Conservation (phyloP, 1,139 yeast genomes). For the Eremothecium cymbalariae region DNA sequence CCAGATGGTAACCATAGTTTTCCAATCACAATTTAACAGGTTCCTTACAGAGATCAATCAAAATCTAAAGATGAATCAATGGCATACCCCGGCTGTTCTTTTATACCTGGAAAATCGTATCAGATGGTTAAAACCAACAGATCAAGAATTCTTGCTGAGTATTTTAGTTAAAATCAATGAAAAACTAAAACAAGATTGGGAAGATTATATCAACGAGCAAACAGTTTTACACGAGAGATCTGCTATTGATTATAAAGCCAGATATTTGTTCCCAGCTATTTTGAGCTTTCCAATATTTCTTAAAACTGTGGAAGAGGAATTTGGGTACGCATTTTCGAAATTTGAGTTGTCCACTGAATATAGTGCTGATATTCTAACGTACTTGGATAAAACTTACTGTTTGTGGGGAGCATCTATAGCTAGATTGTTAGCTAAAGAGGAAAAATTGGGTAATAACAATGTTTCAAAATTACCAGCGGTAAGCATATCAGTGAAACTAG, state of each 20-base stretch:
- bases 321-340: slow-evolving; percentile 10
- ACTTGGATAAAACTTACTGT: slow-evolving; percentile 16
- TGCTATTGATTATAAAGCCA: slow-evolving; percentile 36
- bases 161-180: slow-evolving; percentile 47
- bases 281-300: slow-evolving; percentile 42
- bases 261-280: slow-evolving; percentile 38
- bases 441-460: slow-evolving; percentile 7
- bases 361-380: slow-evolving; percentile 13
- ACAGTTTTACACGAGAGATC: slow-evolving; percentile 47
- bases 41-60: slow-evolving; percentile 37
- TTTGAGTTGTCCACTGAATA: slow-evolving; percentile 11
- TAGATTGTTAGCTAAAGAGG: slow-evolving; percentile 14
- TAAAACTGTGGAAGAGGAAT: slow-evolving; percentile 32
- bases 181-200: slow-evolving; percentile 50
- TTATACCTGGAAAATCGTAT: slow-evolving; percentile 36
- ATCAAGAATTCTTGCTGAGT: slow-evolving; percentile 60
- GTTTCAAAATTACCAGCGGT: slow-evolving; percentile 3
- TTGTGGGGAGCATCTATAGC: slow-evolving; percentile 18
- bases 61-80: slow-evolving; percentile 34
- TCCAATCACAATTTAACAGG: slow-evolving; percentile 39
- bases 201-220: slow-evolving; percentile 48
- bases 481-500: slow-evolving; percentile 37
- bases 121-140: slow-evolving; percentile 38
- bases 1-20: slow-evolving; percentile 45
- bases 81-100: slow-evolving; percentile 39